A percentile compares a stretch with the other conserved stretches of the same genome.
These are phyloP conservation scores for Penicillium sp. DNA, from an alignment of 2,329 filamentous ascomycete species.

Conservation along the genomic window DNA sequence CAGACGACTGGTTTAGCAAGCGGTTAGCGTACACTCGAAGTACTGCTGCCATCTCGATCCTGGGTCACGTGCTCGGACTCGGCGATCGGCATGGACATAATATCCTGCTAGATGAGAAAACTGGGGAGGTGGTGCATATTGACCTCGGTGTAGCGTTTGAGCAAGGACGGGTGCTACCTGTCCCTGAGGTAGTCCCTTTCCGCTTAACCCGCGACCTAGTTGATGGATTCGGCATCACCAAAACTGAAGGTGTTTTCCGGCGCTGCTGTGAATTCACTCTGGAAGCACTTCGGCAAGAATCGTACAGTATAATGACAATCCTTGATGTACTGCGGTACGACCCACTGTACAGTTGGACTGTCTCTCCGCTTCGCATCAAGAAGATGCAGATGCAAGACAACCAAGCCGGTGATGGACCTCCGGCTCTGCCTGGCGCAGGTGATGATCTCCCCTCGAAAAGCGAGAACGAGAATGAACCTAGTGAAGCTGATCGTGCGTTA, in stretches of 20 bases:
- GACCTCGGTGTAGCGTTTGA: conserved; percentile 97
- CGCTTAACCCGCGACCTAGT: conserved; percentile 90
- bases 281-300: conserved; percentile 89
- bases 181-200: conserved; percentile 95
- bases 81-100: conserved; percentile 97
- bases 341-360: conserved; percentile 92
- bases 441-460: conserved; percentile 33
- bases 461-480: conserved; percentile 56
- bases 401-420: conserved; percentile 41
- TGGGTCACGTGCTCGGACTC: conserved; percentile 87
- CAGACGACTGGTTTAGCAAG: conserved; percentile 92
- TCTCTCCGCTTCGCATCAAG: conserved; percentile 67
- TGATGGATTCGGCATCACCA: conserved; percentile 94
- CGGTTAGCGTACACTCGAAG: conserved; percentile 88
- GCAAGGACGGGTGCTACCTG: conserved; percentile 87
- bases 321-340: conserved; percentile 98
- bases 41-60: conserved; percentile 90
- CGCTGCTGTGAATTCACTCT: conserved; percentile 98
- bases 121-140: conserved; percentile 93
- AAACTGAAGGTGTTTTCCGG: conserved; percentile 92
- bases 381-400: conserved; percentile 68
- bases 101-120: conserved; percentile 85
- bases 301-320: conserved; percentile 97
- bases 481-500: conserved; percentile 86
- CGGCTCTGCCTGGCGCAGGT: conserved; percentile 29